Evolutionary conservation across 148 eudicot genomes (phyloP).

Genomic region (Persicaria tinctoria): DNA sequence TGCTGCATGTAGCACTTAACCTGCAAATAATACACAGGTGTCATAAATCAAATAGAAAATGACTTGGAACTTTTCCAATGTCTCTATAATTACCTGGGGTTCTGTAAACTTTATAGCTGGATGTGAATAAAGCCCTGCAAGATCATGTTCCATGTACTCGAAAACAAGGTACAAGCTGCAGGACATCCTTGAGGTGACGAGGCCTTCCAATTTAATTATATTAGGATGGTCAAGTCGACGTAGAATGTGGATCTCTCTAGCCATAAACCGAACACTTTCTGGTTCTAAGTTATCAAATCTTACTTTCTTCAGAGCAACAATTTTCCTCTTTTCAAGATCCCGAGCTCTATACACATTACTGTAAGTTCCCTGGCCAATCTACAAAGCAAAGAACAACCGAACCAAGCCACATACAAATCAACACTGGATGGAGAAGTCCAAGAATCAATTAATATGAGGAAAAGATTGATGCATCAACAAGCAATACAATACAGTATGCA

Average conservation of each 20-base stretch:
- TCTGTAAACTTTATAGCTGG: slow-evolving; percentile 74
- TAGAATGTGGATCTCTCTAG: slow-evolving; percentile 71
- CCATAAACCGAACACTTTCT: slow-evolving; percentile 82
- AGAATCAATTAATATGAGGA: background rate
- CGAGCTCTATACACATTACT: slow-evolving; percentile 82
- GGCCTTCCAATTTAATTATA: slow-evolving; percentile 70
- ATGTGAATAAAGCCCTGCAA: slow-evolving; percentile 76
- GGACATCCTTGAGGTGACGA: slow-evolving; percentile 76
- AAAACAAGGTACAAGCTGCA: slow-evolving; percentile 82
- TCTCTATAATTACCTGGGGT: slow-evolving; percentile 46
- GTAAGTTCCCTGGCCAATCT: slow-evolving; percentile 92
- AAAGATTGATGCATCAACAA: background rate
- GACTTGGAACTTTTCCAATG: background rate
- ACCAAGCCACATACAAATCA: background rate
- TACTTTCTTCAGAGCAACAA: slow-evolving; percentile 84
- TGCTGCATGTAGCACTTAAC: slow-evolving; percentile 86
- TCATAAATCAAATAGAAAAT: slow-evolving; percentile 5
- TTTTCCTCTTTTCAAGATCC: slow-evolving; percentile 65
- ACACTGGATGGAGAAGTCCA: slow-evolving; percentile 3
- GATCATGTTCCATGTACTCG: slow-evolving; percentile 87
- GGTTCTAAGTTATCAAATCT: slow-evolving; percentile 78
- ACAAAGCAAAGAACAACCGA: slow-evolving; percentile 31
- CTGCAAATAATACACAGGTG: slow-evolving; percentile 25
- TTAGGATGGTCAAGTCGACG: slow-evolving; percentile 82
- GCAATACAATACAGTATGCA: background rate